phyloP scores from a whole-genome alignment of 345 rosid genomes.

The Citrus trifoliata region DNA sequence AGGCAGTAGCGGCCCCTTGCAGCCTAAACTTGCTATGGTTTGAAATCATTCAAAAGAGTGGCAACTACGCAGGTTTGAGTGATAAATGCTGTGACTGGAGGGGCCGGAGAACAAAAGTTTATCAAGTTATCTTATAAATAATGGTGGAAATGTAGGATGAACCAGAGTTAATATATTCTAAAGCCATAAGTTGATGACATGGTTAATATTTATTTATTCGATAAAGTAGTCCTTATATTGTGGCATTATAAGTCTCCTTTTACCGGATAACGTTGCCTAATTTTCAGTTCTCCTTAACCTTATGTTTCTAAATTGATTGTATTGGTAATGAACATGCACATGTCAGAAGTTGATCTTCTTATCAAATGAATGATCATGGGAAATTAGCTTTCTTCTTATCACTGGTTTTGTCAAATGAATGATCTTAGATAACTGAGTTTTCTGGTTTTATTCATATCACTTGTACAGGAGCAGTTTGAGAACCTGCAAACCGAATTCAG shows the following conservation, averaged over 20 bases:
- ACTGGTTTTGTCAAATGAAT: neutral
- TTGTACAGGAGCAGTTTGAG: slow-evolving; percentile 66
- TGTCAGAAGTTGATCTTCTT: neutral
- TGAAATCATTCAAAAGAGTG: neutral
- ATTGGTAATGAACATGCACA: neutral
- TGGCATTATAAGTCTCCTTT: neutral
- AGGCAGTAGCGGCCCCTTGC: neutral
- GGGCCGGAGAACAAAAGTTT: neutral
- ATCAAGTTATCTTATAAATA: neutral
- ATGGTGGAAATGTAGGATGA: neutral
- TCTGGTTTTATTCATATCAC: slow-evolving; percentile 7
- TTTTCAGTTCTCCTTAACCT: neutral
- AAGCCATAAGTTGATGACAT: neutral
- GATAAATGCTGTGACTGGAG: neutral
- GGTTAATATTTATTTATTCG: neutral
- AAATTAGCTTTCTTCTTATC: neutral
- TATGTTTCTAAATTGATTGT: neutral
- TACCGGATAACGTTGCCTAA: neutral
- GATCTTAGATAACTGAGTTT: neutral
- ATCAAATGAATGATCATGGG: neutral
- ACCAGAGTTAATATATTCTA: neutral
- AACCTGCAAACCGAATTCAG: slow-evolving; percentile 72
- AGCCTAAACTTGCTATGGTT: neutral
- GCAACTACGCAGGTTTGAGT: neutral
- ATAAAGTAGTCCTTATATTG: neutral